These are phyloP conservation scores for Starmerella kuoi DNA, from an alignment of 805 yeast species.

Conservation along the genomic window DNA sequence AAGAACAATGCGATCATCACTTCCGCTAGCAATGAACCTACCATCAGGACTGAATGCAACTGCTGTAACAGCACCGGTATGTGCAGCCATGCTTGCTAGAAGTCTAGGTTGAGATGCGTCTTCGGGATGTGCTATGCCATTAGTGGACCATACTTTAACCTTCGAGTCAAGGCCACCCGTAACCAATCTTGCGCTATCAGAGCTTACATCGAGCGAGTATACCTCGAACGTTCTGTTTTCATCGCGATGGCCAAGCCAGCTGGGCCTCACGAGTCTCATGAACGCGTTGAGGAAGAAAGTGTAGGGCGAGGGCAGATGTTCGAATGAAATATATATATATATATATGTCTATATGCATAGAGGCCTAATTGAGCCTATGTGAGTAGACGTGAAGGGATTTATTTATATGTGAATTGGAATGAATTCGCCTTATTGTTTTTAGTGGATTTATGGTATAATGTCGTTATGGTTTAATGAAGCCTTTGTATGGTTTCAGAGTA, in stretches of 20 bases:
- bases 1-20: slow-evolving; percentile 82
- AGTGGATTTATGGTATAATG: too few species aligned
- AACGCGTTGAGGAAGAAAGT: not conserved
- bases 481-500: too few species aligned
- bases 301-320: not conserved
- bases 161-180: slow-evolving; percentile 92
- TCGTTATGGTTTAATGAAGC: too few species aligned
- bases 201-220: slow-evolving; percentile 66
- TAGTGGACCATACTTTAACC: slow-evolving; percentile 83
- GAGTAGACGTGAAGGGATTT: too few species aligned
- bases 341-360: not conserved
- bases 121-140: slow-evolving; percentile 54
- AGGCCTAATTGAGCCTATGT: too few species aligned
- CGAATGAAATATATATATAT: not conserved
- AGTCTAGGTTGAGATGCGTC: slow-evolving; percentile 12
- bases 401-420: not conserved
- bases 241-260: slow-evolving; percentile 60
- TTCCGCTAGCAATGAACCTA: slow-evolving; percentile 80
- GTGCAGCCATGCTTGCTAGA: slow-evolving; percentile 82
- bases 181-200: slow-evolving; percentile 75
- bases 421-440: too few species aligned
- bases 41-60: slow-evolving; percentile 90
- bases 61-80: slow-evolving; percentile 92
- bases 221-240: slow-evolving; percentile 74
- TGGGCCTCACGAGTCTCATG: slow-evolving; percentile 57